Evolutionary conservation across 768 basidiomycete species (phyloP), one percentile per base, ranked within the genome.

Genomic region (Candolleomyces efflorescens): DNA sequence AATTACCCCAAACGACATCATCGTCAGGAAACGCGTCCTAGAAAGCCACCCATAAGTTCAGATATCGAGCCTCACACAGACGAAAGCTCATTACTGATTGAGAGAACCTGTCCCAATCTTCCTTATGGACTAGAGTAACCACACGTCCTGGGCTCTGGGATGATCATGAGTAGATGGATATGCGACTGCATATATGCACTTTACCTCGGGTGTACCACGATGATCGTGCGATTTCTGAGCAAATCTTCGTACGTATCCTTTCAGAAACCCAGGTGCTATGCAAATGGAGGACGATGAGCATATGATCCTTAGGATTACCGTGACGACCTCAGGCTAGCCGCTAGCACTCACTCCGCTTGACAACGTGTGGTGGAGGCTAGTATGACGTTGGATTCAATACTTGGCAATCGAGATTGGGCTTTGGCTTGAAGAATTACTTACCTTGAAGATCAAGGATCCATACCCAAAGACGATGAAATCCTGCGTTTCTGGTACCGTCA

Each of bases 181-280:
- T 11, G 27, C 18, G 20, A 12, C 11, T 9, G 22, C 11, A 12
- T 18, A 24, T 51, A 55, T 9, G 37, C 2, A 20, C 56, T 71
- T 53, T 39, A 90, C 88, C 75, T 93, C 87, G 2, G 86, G 90
- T 0, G 93, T 95, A 18, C 94, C 94, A 11, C 94, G 81, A 71
- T 98, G 94, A 67, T 98, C 94, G 68, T 93, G 90, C 56, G 92
- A 95, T 67, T 84, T 82, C 71, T 96, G 93, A 0, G 94, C 92
- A 65, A 97, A 97, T 24, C 94, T 78, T 1, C 94, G 82, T 0
- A 95, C 90, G 59, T 93, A 94, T 36, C 91, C 91, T 72, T 94
- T 96, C 62, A 97, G 75, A 65, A 87, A 97, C 10, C 94, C 94
- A 0, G 90, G 78, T 0, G 78, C 90, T 89, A 51, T n/a, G 4